Percentiles rank a stretch among this genome's conserved stretches.
phyloP scores from a whole-genome alignment of 2,329 filamentous ascomycete species.

The Samsoniella hepiali region DNA sequence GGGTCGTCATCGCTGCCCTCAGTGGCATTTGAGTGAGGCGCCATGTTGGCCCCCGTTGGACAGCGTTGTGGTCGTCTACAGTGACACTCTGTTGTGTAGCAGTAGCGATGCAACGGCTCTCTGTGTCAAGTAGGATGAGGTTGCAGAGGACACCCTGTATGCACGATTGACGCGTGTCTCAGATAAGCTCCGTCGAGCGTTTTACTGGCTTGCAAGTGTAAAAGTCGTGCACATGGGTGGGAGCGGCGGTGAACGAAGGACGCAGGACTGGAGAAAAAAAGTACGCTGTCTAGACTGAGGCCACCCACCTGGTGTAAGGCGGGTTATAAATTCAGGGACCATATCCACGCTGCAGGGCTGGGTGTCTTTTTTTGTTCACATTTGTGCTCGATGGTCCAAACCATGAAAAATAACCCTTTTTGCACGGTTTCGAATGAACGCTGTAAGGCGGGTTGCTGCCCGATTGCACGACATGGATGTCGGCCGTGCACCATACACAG shows the following conservation, averaged over 20 bases:
- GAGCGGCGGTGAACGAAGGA: not conserved
- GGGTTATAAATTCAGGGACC: not conserved
- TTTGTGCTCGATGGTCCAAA: too few relatives aligned
- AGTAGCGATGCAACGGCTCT: not conserved
- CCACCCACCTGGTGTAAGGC: not conserved
- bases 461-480: not conserved
- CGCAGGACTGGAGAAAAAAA: not conserved
- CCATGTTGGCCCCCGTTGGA: conserved; percentile 6
- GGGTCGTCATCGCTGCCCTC: not conserved
- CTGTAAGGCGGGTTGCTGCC: not conserved
- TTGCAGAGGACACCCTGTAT: not conserved
- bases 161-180: not conserved
- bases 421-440: not conserved
- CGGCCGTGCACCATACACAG: not conserved
- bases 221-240: not conserved
- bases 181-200: not conserved
- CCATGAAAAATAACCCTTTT: not conserved
- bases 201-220: not conserved
- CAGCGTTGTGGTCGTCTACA: not conserved
- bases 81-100: not conserved
- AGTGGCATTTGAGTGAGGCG: conserved; percentile 7
- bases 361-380: too few relatives aligned
- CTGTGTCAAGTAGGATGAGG: not conserved
- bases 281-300: not conserved
- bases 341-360: too few relatives aligned